Evolutionary conservation across 768 basidiomycete genomes (phyloP).

Genomic region (Rhodotorula diobovata): DNA sequence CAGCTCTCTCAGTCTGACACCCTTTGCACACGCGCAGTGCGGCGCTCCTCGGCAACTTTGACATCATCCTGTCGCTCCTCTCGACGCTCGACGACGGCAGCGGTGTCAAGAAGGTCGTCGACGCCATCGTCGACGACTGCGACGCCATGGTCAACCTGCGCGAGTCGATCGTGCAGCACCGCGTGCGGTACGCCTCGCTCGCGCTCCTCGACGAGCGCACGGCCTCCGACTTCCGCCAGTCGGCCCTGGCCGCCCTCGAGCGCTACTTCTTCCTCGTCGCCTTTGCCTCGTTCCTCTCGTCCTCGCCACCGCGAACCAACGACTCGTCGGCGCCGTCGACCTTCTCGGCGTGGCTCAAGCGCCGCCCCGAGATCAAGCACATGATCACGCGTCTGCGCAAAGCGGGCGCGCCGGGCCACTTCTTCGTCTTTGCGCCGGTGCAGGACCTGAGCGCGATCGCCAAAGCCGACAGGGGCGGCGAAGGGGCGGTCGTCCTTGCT

Average conservation of each 20-base stretch:
- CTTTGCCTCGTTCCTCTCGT: slow-evolving; percentile 78
- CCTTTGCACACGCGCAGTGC: slow-evolving; percentile 54
- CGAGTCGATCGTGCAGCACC: slow-evolving; percentile 76
- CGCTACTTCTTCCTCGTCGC: slow-evolving; percentile 84
- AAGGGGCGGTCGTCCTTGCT: neutral
- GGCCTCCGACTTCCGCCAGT: slow-evolving; percentile 4
- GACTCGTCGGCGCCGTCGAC: neutral
- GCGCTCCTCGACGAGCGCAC: slow-evolving; percentile 62
- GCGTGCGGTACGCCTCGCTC: slow-evolving; percentile 73
- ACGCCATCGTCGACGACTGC: slow-evolving; percentile 78
- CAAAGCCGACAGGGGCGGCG: slow-evolving; percentile 46
- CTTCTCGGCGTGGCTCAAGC: slow-evolving; percentile 81
- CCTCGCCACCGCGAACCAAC: slow-evolving; percentile 4
- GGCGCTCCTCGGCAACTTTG: slow-evolving; percentile 87
- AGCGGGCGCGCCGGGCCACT: slow-evolving; percentile 54
- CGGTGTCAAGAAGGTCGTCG: slow-evolving; percentile 80
- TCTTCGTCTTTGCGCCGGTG: slow-evolving; percentile 87
- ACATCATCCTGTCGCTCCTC: slow-evolving; percentile 77
- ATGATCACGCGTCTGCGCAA: slow-evolving; percentile 38
- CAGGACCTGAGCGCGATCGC: slow-evolving; percentile 80
- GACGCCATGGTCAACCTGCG: slow-evolving; percentile 88
- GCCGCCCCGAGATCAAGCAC: slow-evolving; percentile 82
- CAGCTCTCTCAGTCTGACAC: neutral
- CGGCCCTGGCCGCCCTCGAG: slow-evolving; percentile 45
- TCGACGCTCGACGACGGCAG: slow-evolving; percentile 87